These are phyloP conservation scores for Tolypocladium tropicale DNA, from an alignment of 2,329 filamentous ascomycete genomes.

Conservation along the genomic window DNA sequence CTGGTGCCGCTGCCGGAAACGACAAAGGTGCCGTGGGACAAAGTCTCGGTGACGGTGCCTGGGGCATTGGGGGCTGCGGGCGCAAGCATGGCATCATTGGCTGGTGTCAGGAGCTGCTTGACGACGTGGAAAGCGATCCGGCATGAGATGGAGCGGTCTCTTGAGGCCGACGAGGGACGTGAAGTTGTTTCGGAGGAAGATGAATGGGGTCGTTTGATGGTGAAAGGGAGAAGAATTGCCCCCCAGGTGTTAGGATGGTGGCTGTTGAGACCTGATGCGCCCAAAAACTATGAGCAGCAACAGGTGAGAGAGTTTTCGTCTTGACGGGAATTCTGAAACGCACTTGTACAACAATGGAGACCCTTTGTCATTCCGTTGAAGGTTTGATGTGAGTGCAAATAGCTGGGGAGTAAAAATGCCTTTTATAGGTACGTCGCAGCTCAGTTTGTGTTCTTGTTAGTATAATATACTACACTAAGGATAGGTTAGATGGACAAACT, in stretches of 20 bases:
- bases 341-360: background rate
- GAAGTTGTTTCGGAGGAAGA: background rate
- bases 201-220: background rate
- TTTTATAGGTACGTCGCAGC: too few species aligned
- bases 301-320: slow-evolving; percentile 7
- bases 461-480: too few species aligned
- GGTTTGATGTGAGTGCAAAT: too few species aligned
- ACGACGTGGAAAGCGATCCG: slow-evolving; percentile 1
- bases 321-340: background rate
- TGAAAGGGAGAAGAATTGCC: background rate
- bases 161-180: background rate
- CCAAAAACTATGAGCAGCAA: slow-evolving; percentile 6
- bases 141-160: slow-evolving; percentile 1
- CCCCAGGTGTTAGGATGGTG: slow-evolving; percentile 10
- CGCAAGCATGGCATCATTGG: background rate
- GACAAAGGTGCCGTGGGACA: slow-evolving; percentile 15
- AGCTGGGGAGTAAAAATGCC: too few species aligned
- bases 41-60: slow-evolving; percentile 3
- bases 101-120: background rate
- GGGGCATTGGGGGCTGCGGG: background rate
- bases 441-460: too few species aligned
- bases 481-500: too few species aligned
- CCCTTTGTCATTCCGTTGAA: too few species aligned
- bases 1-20: slow-evolving; percentile 10
- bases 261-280: slow-evolving; percentile 9